These are phyloP conservation scores for Paspalum notatum DNA, from an alignment of 176 grass and related monocot species.

Conservation along the genomic window DNA sequence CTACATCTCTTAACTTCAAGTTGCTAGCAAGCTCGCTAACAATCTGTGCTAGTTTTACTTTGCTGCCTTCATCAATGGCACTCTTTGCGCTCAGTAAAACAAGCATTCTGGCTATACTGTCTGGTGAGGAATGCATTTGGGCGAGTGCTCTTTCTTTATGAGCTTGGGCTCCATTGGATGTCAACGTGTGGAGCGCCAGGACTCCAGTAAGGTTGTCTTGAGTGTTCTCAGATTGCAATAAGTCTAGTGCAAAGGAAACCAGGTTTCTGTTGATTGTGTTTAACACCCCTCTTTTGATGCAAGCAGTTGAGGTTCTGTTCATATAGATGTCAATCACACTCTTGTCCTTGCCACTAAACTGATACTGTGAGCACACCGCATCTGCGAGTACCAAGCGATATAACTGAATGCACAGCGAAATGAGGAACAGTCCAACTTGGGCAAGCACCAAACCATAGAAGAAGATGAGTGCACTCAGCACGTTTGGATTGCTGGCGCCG, in stretches of 20 bases:
- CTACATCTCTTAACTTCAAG: slow-evolving; percentile 1
- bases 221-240: slow-evolving; percentile 20
- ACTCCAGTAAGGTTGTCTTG: neutral
- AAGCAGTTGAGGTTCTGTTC: neutral
- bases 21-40: neutral
- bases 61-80: neutral
- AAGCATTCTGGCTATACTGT: slow-evolving; percentile 16
- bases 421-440: slow-evolving; percentile 17
- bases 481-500: neutral
- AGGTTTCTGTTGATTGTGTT: slow-evolving; percentile 19
- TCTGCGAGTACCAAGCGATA: neutral
- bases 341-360: neutral
- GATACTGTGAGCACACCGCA: neutral
- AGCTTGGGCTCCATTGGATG: neutral
- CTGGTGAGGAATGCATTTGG: slow-evolving; percentile 3
- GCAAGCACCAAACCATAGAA: slow-evolving; percentile 23
- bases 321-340: slow-evolving; percentile 16
- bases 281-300: slow-evolving; percentile 15
- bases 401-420: neutral
- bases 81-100: slow-evolving; percentile 12
- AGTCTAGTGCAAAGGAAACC: slow-evolving; percentile 8
- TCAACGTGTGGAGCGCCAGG: neutral
- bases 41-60: slow-evolving; percentile 2
- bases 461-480: slow-evolving; percentile 13
- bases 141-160: neutral